Base-by-base conservation (phyloP, 306 rosid species). In the Lupinus albus region DNA sequence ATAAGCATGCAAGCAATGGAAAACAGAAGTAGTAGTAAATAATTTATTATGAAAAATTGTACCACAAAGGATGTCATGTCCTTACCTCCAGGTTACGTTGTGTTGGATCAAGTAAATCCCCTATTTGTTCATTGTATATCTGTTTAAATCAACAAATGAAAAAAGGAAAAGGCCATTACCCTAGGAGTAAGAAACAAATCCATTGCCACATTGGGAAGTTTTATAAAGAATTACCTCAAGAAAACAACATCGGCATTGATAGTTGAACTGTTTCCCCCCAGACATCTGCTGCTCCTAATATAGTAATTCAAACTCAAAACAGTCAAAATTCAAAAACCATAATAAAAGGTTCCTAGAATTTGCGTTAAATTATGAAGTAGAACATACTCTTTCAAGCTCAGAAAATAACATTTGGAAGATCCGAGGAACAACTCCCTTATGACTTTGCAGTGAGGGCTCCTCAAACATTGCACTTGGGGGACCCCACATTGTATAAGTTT, bases 401-500 rank as follows among this genome's bases (percentile, higher is more conserved):
- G 88, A 76, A 66, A 93, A 88, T 59, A 93, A 65, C 96, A 86
- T 82, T 75, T 84, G 87, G 77, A 90, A 85, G 75, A 90, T 75
- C 67, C 97, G 85, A 71, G 99, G 99, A 69, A 84, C 99, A 76
- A 93, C 76, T 68, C 99, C 99, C 79, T 79, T 89, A 80, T 74
- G 79, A 78, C 90, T 82, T 17, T 32, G 67, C 30, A 79, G 76
- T 51, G 89, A 86, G n/a, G 81, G 81, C 56, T 82, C 94, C 81
- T 90, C 99, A 73, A 90, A 84, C 92, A 90, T 88, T 28, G 99
- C 96, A 11, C 97, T 93, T 2, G 89, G 96, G 0, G 92, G 97
- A 83, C 99, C 99, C 99, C 99, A 93, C 84, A 93, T 86, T 33
- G 99, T 90, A 84, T 80, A 93, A 51, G 99, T 90, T 85, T 89